Base-by-base conservation (phyloP, 1,284 basidiomycete genomes). In the Neonothopanus nambi region DNA sequence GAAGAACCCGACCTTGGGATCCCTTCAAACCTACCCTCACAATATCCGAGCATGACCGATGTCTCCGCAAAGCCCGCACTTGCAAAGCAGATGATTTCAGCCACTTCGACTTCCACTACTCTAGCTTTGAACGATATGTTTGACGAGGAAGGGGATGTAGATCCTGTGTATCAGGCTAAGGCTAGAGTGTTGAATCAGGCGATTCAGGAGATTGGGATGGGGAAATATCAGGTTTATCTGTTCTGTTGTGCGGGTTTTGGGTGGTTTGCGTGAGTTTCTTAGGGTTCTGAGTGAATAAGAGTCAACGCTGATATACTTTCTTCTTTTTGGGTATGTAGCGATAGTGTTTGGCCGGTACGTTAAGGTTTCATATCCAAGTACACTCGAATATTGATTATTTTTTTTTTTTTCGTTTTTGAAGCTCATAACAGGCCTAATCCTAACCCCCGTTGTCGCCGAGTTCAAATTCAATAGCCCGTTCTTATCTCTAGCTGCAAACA, bases 121-220 rank as follows among this genome's bases (percentile, higher is more conserved):
- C n/a, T 48, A 3, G 42, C 45, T 26, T 48, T 52, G 21, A 23
- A 52, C 17, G 51, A 53, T 20, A 4, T 57, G 36, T 57, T 41
- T 37, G 52, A 57, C 18, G 76, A 79, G 47, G 65, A 77, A 47
- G 73, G 72, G 30, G 77, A 78, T 11, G 58, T 86, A 43, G 85
- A 89, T 59, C 83, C 82, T 0, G 71, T 84, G 1, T 88, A 89
- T 59, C 76, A 78, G 54, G 80, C 77, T 18, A 88, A 88, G 58
- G 82, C 84, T 1, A 70, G 73, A 4, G 69, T 87, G 7, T 66
- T 89, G 52, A 89, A 88, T 57, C 75, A 80, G 50, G 86, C 85
- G 0, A 71, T 90, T 11, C 82, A 85, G 63, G 81, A 85, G 49
- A 83, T 89, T 41, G 87, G 87, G 4, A 87, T 88, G 81, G 87